Evolutionary conservation across 108 stramenopile genomes (phyloP).

Genomic region (Pinguiococcus pyrenoidosus): DNA sequence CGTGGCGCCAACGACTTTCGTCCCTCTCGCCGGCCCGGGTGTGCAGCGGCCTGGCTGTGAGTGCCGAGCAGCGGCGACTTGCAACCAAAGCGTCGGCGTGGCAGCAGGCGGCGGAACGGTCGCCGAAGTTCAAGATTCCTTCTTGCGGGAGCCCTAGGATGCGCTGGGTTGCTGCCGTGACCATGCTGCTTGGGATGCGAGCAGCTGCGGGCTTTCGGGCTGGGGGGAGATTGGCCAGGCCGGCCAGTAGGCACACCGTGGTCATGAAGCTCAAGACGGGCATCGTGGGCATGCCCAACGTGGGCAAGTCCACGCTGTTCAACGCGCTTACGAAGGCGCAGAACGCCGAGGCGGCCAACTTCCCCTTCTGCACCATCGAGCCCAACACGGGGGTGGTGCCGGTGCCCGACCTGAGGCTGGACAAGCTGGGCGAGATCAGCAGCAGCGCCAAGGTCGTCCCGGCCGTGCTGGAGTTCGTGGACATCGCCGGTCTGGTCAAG

Average conservation of each 20-base stretch:
- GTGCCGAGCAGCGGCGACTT: no score
- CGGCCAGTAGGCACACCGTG: background rate
- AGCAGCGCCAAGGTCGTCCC: constrained; percentile 56
- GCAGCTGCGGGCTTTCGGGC: no score
- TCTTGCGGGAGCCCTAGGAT: no score
- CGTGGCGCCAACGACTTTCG: no score
- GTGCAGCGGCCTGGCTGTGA: no score
- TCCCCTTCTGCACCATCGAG: constrained; percentile 80
- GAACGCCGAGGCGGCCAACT: constrained; percentile 72
- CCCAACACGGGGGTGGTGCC: constrained; percentile 86
- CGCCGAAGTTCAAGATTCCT: no score
- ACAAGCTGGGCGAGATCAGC: constrained; percentile 57
- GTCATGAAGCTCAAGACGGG: constrained; percentile 32
- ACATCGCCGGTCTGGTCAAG: constrained; percentile 97
- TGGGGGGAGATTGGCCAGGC: no score
- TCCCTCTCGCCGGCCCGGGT: no score
- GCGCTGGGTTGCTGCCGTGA: no score
- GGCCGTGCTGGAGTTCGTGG: constrained; percentile 86
- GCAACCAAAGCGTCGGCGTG: no score
- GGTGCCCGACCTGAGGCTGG: constrained; percentile 73
- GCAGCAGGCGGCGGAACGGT: no score
- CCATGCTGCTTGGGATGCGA: no score
- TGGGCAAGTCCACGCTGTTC: constrained; percentile 91
- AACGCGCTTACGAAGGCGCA: constrained; percentile 84
- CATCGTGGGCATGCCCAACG: constrained; percentile 94